Evolutionary conservation across 805 yeast species (phyloP), one percentile per base, ranked within the genome.

Genomic region (Metschnikowia colocasiae): DNA sequence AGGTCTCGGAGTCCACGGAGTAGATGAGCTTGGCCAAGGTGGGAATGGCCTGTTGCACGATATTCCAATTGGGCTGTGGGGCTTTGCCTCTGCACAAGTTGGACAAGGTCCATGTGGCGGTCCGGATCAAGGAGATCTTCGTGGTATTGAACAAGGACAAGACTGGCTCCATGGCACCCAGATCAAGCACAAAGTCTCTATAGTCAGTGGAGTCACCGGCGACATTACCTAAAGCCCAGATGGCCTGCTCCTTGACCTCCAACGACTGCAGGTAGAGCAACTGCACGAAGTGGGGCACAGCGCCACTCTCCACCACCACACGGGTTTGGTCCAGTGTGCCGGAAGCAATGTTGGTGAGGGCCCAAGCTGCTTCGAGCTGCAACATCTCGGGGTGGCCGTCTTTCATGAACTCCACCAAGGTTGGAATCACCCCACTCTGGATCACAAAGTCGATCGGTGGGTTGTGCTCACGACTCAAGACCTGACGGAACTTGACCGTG

Each of bases 351-450:
- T 94, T 94, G 43, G 99, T 94, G 58, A 94, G 79, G n/a, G 98
- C 98, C 99, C 99, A 94, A 7, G 99, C 97, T 10, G 98, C 96
- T 74, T 94, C 99, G 59, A 94, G 80, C 71, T 92, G 98, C 59
- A 94, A 77, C 76, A 87, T 81, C 60, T 87, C 90, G 3, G 91
- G 87, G 56, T 87, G 90, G 45, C 80, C 75, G 30, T 62, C 63
- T 50, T 75, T 73, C 90, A 94, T 85, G 59, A 91, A 89, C 58
- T 80, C 83, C 46, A 94, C 97, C 65, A 94, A 79, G 45, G 83
- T 83, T 49, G 97, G 95, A 45, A 94, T 94, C 29, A 92, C 97
- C 39, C 98, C 98, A 45, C 91, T 78, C 64, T 87, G 86, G 55
- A 94, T 91, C 30, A 94, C 98, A 51, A 86, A 72, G 68, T 90